Evolutionary conservation across 805 yeast species (phyloP), one percentile per base, ranked within the genome.

Genomic region (Vanderwaltozyma polyspora): DNA sequence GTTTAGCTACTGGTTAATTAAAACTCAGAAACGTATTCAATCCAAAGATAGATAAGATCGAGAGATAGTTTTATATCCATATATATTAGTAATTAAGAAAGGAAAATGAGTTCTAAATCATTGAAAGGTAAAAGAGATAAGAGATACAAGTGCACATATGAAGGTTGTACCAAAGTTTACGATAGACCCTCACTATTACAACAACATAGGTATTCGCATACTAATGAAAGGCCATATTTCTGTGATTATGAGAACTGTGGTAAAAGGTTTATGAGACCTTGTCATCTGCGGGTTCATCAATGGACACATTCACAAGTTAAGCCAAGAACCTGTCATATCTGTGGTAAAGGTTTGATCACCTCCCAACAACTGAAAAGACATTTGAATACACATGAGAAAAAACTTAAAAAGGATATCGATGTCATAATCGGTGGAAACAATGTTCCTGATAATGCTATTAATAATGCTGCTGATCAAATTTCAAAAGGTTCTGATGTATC

Each of bases 221-320:
- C 85, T 4, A 72, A 74, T 42, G 89, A 81, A 42, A 68, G 93
- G 39, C 94, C 95, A 0, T 86, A 71, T 49, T 56, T 55, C 25
- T 82, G 95, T 55, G 59, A 63, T 5, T 63, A 62, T 12, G 53
- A 59, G 5, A 67, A 59, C 12, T 84, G 94, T 59, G 67, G 63
- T 2, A 76, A 77, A 41, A 54, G 74, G 24, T 84, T 84, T 51
- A 68, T 76, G 25, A 66, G 94, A 43, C 77, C 77, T 37, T 87
- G 86, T 43, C 93, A 86, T 59, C 64, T 86, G 34, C 68, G 76
- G 34, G 84, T 91, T 12, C 96, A 86, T 53, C 49, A 66, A 38
- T 63, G 83, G 47, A 80, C 87, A 14, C 94, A 84, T 49, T 48
- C 63, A 6, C 60, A 60, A 13, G 64, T 59, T 6, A 76, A 74